A percentile compares a stretch with the other conserved stretches of the same genome.
phyloP scores from a whole-genome alignment of 2,329 filamentous ascomycete genomes.

The Hypocreales sp. region DNA sequence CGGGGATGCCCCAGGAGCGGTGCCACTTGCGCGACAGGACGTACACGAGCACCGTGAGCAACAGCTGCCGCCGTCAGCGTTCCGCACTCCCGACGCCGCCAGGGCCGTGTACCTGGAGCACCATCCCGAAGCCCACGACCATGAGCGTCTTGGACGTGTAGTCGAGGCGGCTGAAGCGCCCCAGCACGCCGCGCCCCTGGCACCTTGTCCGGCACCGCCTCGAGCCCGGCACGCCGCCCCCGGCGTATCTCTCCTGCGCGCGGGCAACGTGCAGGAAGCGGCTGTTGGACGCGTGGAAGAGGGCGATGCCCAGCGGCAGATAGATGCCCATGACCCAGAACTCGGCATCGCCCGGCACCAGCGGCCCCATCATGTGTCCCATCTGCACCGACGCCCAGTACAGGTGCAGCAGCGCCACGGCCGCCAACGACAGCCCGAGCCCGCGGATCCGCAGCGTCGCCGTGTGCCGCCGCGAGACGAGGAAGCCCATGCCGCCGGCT shows the following conservation, averaged over 20 bases:
- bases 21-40: constrained; percentile 49
- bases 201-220: too few relatives aligned
- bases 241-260: constrained; percentile 23
- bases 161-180: constrained; percentile 18
- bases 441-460: constrained; percentile 23
- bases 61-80: constrained; percentile 23
- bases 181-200: constrained; percentile 9
- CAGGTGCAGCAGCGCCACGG: constrained; percentile 22
- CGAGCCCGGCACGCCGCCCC: constrained; percentile 2
- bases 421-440: constrained; percentile 21
- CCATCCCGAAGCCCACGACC: constrained; percentile 37
- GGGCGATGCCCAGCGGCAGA: constrained; percentile 46
- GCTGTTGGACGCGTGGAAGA: constrained; percentile 49
- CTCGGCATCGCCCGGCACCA: constrained; percentile 32
- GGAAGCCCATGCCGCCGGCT: constrained; percentile 21
- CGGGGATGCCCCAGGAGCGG: constrained; percentile 39
- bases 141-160: constrained; percentile 28
- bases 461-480: constrained; percentile 17
- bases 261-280: constrained; percentile 42
- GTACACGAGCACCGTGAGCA: constrained; percentile 42
- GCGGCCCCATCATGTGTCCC: constrained; percentile 17
- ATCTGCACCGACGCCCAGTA: constrained; percentile 25
- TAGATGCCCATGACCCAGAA: constrained; percentile 53
- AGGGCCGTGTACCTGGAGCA: constrained; percentile 28
- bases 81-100: background rate